A percentile compares a stretch with the other conserved stretches of the same genome.
Evolutionary conservation across 1,139 yeast genomes (phyloP).

Genomic region (Scheffersomyces quercinus): DNA sequence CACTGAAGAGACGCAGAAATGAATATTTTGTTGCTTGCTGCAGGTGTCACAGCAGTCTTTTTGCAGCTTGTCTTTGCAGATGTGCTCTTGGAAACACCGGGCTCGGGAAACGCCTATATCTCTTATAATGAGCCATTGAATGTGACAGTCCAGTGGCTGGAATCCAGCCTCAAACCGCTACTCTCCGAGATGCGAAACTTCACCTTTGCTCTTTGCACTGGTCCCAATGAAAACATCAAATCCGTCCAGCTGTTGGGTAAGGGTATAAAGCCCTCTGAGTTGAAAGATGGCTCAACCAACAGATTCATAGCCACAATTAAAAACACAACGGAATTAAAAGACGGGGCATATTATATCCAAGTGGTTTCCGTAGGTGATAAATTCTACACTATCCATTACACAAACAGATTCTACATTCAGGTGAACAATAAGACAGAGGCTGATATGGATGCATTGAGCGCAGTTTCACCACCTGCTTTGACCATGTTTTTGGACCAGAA

Average conservation of each 20-base stretch:
- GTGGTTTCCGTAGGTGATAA: constrained; percentile 1
- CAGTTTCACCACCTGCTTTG: neutral
- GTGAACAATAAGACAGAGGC: neutral
- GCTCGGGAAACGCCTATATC: neutral
- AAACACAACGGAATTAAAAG: neutral
- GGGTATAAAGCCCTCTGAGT: neutral
- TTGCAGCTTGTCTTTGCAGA: neutral
- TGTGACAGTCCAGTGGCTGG: neutral
- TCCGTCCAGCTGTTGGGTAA: constrained; percentile 1
- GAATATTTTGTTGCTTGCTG: no score
- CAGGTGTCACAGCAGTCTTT: neutral
- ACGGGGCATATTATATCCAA: constrained; percentile 4
- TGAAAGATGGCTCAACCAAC: neutral
- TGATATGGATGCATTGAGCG: neutral
- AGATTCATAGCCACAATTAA: neutral
- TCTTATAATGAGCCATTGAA: neutral
- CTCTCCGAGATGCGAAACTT: constrained; percentile 4
- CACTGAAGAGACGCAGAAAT: no score
- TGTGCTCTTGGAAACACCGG: neutral
- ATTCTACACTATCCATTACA: constrained; percentile 4
- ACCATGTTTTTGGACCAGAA: no score
- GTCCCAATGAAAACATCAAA: constrained; percentile 3
- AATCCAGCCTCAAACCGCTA: neutral
- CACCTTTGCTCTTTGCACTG: constrained; percentile 7
- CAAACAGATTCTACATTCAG: constrained; percentile 1